Base-by-base conservation (phyloP, 805 yeast genomes). In the Pachysolen tannophilus region DNA sequence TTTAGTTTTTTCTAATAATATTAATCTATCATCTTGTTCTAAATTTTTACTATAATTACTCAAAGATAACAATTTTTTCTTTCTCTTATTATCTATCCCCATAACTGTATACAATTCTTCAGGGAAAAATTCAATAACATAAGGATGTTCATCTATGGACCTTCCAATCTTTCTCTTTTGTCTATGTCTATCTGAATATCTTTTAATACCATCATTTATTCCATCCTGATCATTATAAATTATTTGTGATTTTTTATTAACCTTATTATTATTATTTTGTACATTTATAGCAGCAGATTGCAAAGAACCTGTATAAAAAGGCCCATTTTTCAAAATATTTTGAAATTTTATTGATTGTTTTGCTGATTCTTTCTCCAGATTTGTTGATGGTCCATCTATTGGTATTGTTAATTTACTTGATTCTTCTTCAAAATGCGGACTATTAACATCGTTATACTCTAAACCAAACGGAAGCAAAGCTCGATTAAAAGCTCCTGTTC, bases 171-270 rank as follows among this genome's bases (percentile, higher is more conserved):
- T 75, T 37, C 83, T 70, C 46, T 75, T 76, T 52, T 80, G 80
- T 43, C 79, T 63, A 56, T 83, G 88, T 52, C 67, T 68, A 55
- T 88, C 97, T 3, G 94, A 76, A 52, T 85, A 85, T 47, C 97
- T 68, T 50, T 78, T 74, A 28, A 88, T 70, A 2, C 90, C 87
- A 52, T 84, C 95, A 36, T 66, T 65, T 2, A 65, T 53, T 28
- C 60, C 65, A 14, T 67, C 68, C 37, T 64, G 62, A 28, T 50
- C 68, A 23, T 61, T 53, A 25, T 56, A 47, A 20, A 52, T 47
- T n/a, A 41, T 36, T 27, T 52, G 52, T 14, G 35, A 35, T 30
- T 55, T 53, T 28, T 44, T 39, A 24, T 38, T 47, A 35, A 33
- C 33, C 15, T 33, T 28, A 8, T 32, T 33, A 4, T 38, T 43